phyloP scores from a whole-genome alignment of 2,329 filamentous ascomycete species.

The Cladosporium cucumerinum region DNA sequence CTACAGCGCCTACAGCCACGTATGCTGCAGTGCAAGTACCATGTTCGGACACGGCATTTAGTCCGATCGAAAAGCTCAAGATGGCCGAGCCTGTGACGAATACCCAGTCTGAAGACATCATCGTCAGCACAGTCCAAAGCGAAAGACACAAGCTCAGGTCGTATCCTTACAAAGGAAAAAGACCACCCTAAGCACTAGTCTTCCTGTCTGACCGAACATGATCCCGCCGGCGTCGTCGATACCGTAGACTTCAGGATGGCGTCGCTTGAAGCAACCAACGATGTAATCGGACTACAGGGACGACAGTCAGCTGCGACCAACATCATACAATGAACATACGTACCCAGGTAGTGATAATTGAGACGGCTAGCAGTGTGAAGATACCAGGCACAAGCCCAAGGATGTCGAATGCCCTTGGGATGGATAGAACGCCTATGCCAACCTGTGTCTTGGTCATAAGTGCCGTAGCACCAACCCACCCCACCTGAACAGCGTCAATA shows the following conservation, averaged over 20 bases:
- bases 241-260: constrained; percentile 53
- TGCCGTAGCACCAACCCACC: constrained; percentile 32
- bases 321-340: not conserved
- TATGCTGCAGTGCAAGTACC: constrained; percentile 58
- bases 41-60: constrained; percentile 59
- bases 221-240: constrained; percentile 55
- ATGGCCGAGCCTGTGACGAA: constrained; percentile 57
- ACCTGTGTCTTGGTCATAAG: constrained; percentile 55
- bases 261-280: constrained; percentile 50
- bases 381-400: constrained; percentile 49
- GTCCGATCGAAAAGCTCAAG: constrained; percentile 55
- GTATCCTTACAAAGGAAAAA: constrained; percentile 38
- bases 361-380: constrained; percentile 40
- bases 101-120: constrained; percentile 52
- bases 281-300: constrained; percentile 39
- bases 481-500: constrained; percentile 38
- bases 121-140: not conserved
- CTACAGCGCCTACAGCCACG: constrained; percentile 3
- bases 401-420: constrained; percentile 47
- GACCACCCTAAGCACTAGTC: constrained; percentile 46
- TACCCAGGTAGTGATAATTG: constrained; percentile 44
- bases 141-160: not conserved
- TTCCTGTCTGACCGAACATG: constrained; percentile 50
- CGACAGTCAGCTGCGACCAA: not conserved
- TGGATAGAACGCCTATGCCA: constrained; percentile 49